Evolutionary conservation across 805 yeast genomes (phyloP).

Genomic region (Candida fluviatilis): DNA sequence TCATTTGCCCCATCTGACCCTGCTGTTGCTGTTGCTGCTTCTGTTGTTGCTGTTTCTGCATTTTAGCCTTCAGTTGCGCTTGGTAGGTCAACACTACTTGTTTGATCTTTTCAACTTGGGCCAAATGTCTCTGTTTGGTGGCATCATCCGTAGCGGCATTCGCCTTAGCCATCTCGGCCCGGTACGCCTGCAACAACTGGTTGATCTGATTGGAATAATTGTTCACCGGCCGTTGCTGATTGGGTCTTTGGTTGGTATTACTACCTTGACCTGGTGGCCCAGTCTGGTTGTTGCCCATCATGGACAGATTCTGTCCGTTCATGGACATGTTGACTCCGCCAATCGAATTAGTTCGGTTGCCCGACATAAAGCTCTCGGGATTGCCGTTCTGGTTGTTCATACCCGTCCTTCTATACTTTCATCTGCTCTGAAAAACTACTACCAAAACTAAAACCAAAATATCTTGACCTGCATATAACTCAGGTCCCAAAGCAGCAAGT

Average conservation of each 20-base stretch:
- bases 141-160: constrained; percentile 53
- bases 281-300: constrained; percentile 4
- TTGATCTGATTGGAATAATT: constrained; percentile 8
- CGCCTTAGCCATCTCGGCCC: constrained; percentile 57
- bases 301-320: neutral
- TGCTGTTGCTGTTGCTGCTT: constrained; percentile 5
- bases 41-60: constrained; percentile 9
- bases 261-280: constrained; percentile 3
- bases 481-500: too few species aligned
- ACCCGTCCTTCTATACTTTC: neutral
- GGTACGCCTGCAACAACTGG: constrained; percentile 42
- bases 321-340: neutral
- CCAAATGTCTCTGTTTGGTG: constrained; percentile 58
- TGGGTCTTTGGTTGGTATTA: neutral
- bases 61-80: constrained; percentile 35
- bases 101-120: constrained; percentile 61
- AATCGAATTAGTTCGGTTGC: neutral
- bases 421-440: too few species aligned
- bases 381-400: constrained; percentile 6
- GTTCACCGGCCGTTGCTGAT: constrained; percentile 5
- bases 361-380: constrained; percentile 1
- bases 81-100: constrained; percentile 54
- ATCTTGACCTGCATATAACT: too few species aligned
- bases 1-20: neutral
- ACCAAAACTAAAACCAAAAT: too few species aligned